These are phyloP conservation scores for Pezicula radicicola DNA, from an alignment of 2,329 filamentous ascomycete genomes.

Conservation along the genomic window DNA sequence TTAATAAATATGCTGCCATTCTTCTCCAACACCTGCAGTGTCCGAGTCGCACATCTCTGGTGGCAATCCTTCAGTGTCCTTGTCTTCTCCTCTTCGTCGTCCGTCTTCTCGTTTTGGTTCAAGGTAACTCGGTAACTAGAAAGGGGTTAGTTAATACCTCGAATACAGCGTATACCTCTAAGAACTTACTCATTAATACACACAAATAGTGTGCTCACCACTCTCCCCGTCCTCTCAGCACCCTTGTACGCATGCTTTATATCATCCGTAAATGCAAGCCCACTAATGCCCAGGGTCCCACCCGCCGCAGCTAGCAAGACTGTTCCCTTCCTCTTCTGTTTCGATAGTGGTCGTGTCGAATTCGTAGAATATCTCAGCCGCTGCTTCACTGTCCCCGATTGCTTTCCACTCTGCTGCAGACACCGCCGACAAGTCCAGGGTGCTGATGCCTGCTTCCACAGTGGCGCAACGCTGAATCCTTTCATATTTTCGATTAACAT, in stretches of 20 bases:
- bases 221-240: slow-evolving; percentile 73
- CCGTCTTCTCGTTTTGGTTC: slow-evolving; percentile 60
- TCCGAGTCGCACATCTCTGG: slow-evolving; percentile 86
- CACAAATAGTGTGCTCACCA: slow-evolving; percentile 69
- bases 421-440: slow-evolving; percentile 26
- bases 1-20: slow-evolving; percentile 99
- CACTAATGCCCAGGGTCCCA: slow-evolving; percentile 19
- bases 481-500: slow-evolving; percentile 17
- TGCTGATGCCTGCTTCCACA: slow-evolving; percentile 5
- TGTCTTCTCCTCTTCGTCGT: slow-evolving; percentile 63
- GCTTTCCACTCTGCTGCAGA: slow-evolving; percentile 8
- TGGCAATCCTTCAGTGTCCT: slow-evolving; percentile 78
- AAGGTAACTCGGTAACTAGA: slow-evolving; percentile 82
- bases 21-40: slow-evolving; percentile 82
- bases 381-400: not conserved
- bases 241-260: slow-evolving; percentile 75
- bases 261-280: slow-evolving; percentile 59
- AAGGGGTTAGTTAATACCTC: not conserved
- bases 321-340: slow-evolving; percentile 10
- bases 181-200: slow-evolving; percentile 81
- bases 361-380: not conserved
- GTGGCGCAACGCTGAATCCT: slow-evolving; percentile 17
- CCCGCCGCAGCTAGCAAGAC: slow-evolving; percentile 18
- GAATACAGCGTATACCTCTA: not conserved
- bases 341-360: not conserved